phyloP scores from a whole-genome alignment of 2,329 filamentous ascomycete species.

The Fusarium sp. region DNA sequence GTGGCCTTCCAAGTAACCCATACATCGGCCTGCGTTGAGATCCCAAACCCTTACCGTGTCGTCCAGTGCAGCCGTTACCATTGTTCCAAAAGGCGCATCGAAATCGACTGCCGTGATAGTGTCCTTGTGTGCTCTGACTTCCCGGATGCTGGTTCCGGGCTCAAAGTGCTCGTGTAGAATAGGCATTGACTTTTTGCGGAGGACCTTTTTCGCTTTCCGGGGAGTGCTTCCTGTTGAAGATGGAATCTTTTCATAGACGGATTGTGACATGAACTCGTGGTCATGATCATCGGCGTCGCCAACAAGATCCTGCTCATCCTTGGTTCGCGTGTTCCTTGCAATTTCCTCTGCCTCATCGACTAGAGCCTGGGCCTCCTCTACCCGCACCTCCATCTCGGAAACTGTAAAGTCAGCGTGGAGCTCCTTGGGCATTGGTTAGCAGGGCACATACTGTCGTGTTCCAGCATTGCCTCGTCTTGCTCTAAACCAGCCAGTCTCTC shows the following conservation, averaged over 20 bases:
- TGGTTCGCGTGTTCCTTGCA: constrained; percentile 59
- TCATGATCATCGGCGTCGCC: constrained; percentile 59
- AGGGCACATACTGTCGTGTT: constrained; percentile 76
- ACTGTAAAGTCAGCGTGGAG: constrained; percentile 57
- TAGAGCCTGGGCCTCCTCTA: constrained; percentile 68
- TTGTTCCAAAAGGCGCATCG: constrained; percentile 93
- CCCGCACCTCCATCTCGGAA: constrained; percentile 66
- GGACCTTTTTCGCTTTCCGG: constrained; percentile 60
- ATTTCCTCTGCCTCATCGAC: constrained; percentile 66
- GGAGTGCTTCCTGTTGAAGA: constrained; percentile 59
- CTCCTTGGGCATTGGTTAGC: not conserved
- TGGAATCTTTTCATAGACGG: constrained; percentile 92
- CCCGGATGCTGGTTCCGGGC: constrained; percentile 84
- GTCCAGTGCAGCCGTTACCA: constrained; percentile 91
- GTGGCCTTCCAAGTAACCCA: constrained; percentile 90
- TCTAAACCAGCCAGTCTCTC: constrained; percentile 86
- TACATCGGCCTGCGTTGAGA: constrained; percentile 88
- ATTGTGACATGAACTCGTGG: constrained; percentile 90
- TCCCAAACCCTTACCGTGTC: constrained; percentile 98
- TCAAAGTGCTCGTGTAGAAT: constrained; percentile 95
- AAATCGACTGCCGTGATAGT: constrained; percentile 91
- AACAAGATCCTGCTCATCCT: constrained; percentile 62
- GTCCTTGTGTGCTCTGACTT: constrained; percentile 88
- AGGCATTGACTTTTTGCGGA: constrained; percentile 84
- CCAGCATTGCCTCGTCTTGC: constrained; percentile 86